A percentile compares a stretch with the other conserved stretches of the same genome.
Evolutionary conservation across 805 yeast genomes (phyloP).

Genomic region (Candida wancherniae): DNA sequence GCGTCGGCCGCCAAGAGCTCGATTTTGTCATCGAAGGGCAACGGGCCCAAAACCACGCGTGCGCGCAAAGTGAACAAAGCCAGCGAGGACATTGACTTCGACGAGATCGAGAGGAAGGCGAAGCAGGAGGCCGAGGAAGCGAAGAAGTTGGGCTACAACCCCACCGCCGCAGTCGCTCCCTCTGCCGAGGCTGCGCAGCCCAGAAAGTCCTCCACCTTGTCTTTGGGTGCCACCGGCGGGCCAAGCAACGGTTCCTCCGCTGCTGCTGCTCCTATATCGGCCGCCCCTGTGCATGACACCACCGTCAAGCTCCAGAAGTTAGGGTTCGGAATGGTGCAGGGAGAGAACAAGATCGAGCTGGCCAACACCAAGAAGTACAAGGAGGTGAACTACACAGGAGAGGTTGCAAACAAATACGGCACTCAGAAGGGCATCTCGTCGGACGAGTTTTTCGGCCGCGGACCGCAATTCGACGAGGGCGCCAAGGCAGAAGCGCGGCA

Average conservation of each 20-base stretch:
- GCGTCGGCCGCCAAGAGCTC: conserved; percentile 25
- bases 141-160: conserved; percentile 49
- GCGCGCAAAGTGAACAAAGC: conserved; percentile 47
- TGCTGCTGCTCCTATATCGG: conserved; percentile 3
- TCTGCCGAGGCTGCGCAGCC: conserved; percentile 3
- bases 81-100: conserved; percentile 51
- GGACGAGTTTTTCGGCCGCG: conserved; percentile 90
- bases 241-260: conserved; percentile 2
- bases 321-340: conserved; percentile 85
- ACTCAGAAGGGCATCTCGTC: conserved; percentile 92
- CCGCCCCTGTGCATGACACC: conserved; percentile 40
- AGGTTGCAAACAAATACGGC: conserved; percentile 74
- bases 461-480: conserved; percentile 65
- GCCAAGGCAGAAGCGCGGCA: conserved; percentile 74
- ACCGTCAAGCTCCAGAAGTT: conserved; percentile 73
- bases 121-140: conserved; percentile 74
- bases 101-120: conserved; percentile 70
- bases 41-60: conserved; percentile 52
- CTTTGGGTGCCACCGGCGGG: conserved; percentile 8
- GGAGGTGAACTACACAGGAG: conserved; percentile 66
- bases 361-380: conserved; percentile 40
- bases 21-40: conserved; percentile 46
- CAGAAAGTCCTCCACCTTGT: conserved; percentile 5
- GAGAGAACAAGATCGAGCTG: conserved; percentile 48
- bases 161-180: conserved; percentile 21